These are phyloP conservation scores for Xylaria polymorpha DNA, from an alignment of 2,329 filamentous ascomycete species.

Conservation along the genomic window DNA sequence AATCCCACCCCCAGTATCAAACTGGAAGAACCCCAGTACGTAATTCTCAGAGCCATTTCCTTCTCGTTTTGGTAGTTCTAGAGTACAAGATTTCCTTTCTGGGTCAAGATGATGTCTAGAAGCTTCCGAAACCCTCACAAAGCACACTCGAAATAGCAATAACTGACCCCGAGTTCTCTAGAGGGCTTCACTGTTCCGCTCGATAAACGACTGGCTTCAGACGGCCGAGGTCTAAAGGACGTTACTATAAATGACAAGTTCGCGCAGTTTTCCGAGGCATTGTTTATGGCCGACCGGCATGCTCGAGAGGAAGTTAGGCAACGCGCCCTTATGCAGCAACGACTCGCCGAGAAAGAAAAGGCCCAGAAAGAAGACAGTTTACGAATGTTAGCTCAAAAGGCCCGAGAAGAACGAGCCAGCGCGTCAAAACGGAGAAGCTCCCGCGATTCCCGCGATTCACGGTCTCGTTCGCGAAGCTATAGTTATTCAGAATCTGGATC, in stretches of 20 bases:
- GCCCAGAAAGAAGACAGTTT: conserved; percentile 92
- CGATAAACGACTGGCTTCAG: conserved; percentile 94
- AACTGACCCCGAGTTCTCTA: no score
- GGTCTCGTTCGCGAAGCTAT: conserved; percentile 62
- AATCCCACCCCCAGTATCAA: conserved; percentile 82
- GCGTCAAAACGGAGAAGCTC: conserved; percentile 61
- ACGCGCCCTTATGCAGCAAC: conserved; percentile 93
- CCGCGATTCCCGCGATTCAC: conserved; percentile 56
- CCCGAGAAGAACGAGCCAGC: conserved; percentile 80
- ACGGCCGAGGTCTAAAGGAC: conserved; percentile 91
- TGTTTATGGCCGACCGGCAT: conserved; percentile 94
- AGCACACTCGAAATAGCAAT: no score
- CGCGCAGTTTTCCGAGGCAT: conserved; percentile 91
- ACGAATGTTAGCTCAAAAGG: conserved; percentile 87
- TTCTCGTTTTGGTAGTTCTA: no score
- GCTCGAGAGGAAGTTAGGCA: conserved; percentile 96
- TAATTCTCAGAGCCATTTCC: no score
- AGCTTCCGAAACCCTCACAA: no score
- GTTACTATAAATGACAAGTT: conserved; percentile 99
- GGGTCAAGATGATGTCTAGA: no score
- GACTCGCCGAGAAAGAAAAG: conserved; percentile 96
- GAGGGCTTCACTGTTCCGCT: conserved; percentile 90
- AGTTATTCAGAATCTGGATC: conserved; percentile 64
- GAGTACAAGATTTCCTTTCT: no score
- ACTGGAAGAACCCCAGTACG: conserved; percentile 90